These are phyloP conservation scores for Populus tremula DNA, from an alignment of 345 rosid species.

Conservation along the genomic window DNA sequence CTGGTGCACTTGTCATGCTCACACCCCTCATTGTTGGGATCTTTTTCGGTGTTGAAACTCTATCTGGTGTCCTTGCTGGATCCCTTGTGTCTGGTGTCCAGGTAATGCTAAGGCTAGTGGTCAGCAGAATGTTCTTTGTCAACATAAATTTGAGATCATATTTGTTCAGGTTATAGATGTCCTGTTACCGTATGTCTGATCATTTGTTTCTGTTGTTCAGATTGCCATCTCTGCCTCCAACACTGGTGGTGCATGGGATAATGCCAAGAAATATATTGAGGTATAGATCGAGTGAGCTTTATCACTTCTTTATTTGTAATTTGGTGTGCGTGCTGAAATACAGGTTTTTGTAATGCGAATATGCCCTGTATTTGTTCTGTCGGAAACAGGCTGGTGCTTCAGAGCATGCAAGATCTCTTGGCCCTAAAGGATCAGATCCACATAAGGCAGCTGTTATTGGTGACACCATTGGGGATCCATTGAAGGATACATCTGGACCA, in stretches of 20 bases:
- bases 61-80: slow-evolving; percentile 32
- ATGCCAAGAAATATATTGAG: slow-evolving; percentile 99
- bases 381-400: slow-evolving; percentile 77
- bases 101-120: slow-evolving; percentile 37
- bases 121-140: neutral
- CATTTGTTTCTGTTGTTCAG: slow-evolving; percentile 26
- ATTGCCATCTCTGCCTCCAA: slow-evolving; percentile 95
- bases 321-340: neutral
- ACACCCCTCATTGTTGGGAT: slow-evolving; percentile 59
- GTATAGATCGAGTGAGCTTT: slow-evolving; percentile 24
- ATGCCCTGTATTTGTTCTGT: neutral
- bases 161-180: neutral
- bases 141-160: neutral
- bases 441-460: slow-evolving; percentile 97
- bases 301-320: neutral
- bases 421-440: slow-evolving; percentile 92
- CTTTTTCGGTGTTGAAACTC: slow-evolving; percentile 29
- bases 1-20: slow-evolving; percentile 98
- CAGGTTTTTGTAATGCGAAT: neutral
- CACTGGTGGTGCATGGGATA: slow-evolving; percentile 99
- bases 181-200: neutral
- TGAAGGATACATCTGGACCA: slow-evolving; percentile 97
- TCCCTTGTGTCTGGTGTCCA: slow-evolving; percentile 76
- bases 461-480: slow-evolving; percentile 93
- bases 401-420: slow-evolving; percentile 81